Evolutionary conservation across 2,329 filamentous ascomycete species (phyloP).

Genomic region (Hawksworthiomyces lignivorus): DNA sequence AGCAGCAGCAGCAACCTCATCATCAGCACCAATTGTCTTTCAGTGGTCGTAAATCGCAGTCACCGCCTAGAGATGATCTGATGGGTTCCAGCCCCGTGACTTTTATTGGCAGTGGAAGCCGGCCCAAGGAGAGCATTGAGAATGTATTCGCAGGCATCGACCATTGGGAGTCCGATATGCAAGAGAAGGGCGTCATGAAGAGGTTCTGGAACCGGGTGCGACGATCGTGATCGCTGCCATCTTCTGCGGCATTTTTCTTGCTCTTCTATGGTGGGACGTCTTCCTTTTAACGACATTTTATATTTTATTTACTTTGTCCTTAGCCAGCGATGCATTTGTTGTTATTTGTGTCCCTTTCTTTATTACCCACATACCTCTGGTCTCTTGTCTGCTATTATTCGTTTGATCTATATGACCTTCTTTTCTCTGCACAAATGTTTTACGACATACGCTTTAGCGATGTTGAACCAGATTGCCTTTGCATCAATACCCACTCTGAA

Average conservation of each 20-base stretch:
- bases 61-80: slow-evolving; percentile 21
- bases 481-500: too few relatives aligned
- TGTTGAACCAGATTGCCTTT: too few relatives aligned
- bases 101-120: slow-evolving; percentile 23
- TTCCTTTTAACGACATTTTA: neutral
- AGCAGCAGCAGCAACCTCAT: slow-evolving; percentile 29
- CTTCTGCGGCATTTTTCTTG: too few relatives aligned
- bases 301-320: neutral
- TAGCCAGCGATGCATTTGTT: neutral
- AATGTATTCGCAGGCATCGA: slow-evolving; percentile 46
- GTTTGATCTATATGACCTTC: neutral
- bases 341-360: slow-evolving; percentile 1
- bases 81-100: slow-evolving; percentile 18
- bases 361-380: neutral
- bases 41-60: slow-evolving; percentile 15
- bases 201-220: slow-evolving; percentile 57
- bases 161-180: slow-evolving; percentile 36
- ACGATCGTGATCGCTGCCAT: slow-evolving; percentile 24
- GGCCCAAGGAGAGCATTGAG: slow-evolving; percentile 46
- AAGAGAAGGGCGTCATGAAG: slow-evolving; percentile 51
- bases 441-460: too few relatives aligned
- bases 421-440: neutral
- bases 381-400: neutral
- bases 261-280: neutral
- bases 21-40: slow-evolving; percentile 11